Conservation (phyloP, 495 filamentous ascomycete species). For the Chaetomidium leptoderma region DNA sequence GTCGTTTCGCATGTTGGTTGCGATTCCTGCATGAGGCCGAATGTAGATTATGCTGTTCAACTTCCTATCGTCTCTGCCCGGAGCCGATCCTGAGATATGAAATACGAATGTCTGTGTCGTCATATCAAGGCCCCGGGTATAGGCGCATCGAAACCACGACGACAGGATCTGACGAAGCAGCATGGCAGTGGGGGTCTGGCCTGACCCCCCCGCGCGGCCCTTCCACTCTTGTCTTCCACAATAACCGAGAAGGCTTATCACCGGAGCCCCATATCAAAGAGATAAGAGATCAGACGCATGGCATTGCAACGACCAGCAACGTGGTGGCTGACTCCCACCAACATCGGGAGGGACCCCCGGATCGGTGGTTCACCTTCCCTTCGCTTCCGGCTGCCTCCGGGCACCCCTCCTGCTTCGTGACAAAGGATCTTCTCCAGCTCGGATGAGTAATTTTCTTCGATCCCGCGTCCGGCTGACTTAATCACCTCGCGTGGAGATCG, state of each 20-base stretch:
- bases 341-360: background rate
- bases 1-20: too few relatives aligned
- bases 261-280: too few relatives aligned
- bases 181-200: background rate
- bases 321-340: background rate
- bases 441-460: too few relatives aligned
- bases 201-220: constrained; percentile 1
- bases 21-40: too few relatives aligned
- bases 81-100: background rate
- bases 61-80: background rate
- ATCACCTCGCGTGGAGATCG: background rate
- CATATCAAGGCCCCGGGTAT: constrained; percentile 1
- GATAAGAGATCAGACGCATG: background rate
- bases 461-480: too few relatives aligned
- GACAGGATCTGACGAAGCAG: background rate
- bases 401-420: background rate
- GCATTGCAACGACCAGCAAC: background rate
- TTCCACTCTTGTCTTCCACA: background rate
- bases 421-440: background rate
- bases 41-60: background rate
- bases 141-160: background rate
- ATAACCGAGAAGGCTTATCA: background rate
- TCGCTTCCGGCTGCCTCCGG: background rate
- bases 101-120: background rate
- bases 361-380: background rate